Base-by-base conservation (phyloP, 768 basidiomycete genomes). In the Dendrothele bispora region DNA sequence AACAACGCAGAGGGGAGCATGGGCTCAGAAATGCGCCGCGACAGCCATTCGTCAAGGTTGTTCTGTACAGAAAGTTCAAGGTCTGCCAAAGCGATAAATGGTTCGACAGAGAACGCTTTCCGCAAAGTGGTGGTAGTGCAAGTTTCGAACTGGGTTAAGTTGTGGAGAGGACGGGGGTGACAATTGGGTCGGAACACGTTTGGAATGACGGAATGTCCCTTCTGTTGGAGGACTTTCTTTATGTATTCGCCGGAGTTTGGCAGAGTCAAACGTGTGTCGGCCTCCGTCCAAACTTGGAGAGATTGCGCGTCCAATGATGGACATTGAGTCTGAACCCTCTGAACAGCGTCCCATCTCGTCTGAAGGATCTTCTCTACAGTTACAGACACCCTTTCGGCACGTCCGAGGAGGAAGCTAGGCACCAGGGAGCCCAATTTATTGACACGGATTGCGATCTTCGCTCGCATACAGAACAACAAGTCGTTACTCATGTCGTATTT, bases 401-500 rank as follows among this genome's bases (percentile, higher is more conserved):
- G 34, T 27, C 49, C 7, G 15, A 59, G 30, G 20, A 71, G 43
- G 18, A 34, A 50, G 4, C 49, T 30, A n/a, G 64, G 40, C n/a
- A n/a, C n/a, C n/a, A n/a, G n/a, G n/a, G n/a, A n/a, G n/a, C n/a
- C n/a, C 15, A 77, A 62, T 50, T 78, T 78, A 34, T 53, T 51
- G 34, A 72, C 43, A 5, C 74, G 66, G 25, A 65, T 55, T 3
- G 62, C 61, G 11, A 74, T 53, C 55, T 77, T 78, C 24, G 63
- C 48, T 27, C 61, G 57, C 49, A 72, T 67, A 52, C 53, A 55
- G 17, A 66, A 66, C 18, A 78, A 59, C 5, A 71, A 34, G 17
- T 76, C 69, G 39, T 60, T 71, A 7, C 61, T 46, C 8, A 68
- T 41, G 15, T 57, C 39, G 12, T 59, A 8, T 3, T 48, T 37